Evolutionary conservation across 495 filamentous ascomycete species (phyloP).

Genomic region (Lineolata rhizophorae): DNA sequence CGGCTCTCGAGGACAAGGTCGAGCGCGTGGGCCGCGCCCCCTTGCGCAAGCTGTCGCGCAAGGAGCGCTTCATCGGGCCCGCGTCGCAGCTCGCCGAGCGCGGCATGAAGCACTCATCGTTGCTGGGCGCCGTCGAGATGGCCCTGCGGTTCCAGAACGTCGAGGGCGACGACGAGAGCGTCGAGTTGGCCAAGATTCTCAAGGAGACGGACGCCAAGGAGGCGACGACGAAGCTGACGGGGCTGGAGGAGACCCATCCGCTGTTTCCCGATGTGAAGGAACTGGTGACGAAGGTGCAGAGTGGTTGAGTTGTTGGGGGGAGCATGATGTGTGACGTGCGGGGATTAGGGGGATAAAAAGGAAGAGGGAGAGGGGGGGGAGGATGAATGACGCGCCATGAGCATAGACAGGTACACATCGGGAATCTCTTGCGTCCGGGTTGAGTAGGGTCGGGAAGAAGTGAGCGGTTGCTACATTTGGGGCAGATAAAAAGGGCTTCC

Average conservation of each 20-base stretch:
- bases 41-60: constrained; percentile 71
- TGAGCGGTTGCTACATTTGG: too few relatives aligned
- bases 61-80: constrained; percentile 89
- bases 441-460: too few relatives aligned
- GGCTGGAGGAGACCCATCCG: constrained; percentile 46
- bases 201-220: constrained; percentile 42
- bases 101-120: constrained; percentile 41
- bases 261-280: constrained; percentile 49
- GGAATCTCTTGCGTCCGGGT: too few relatives aligned
- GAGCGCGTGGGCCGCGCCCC: constrained; percentile 92
- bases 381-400: too few relatives aligned
- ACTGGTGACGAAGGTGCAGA: constrained; percentile 60
- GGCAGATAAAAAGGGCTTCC: too few relatives aligned
- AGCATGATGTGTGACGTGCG: too few relatives aligned
- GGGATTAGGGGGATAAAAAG: too few relatives aligned
- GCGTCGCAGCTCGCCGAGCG: constrained; percentile 64
- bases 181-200: constrained; percentile 63
- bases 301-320: too few relatives aligned
- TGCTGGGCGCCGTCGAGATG: constrained; percentile 63
- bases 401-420: too few relatives aligned
- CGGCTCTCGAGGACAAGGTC: constrained; percentile 76
- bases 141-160: constrained; percentile 86
- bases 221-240: constrained; percentile 48
- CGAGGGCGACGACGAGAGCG: constrained; percentile 67
- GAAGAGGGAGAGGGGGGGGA: too few relatives aligned